These are phyloP conservation scores for Nissolia schottii DNA, from an alignment of 306 rosid genomes.

Conservation along the genomic window DNA sequence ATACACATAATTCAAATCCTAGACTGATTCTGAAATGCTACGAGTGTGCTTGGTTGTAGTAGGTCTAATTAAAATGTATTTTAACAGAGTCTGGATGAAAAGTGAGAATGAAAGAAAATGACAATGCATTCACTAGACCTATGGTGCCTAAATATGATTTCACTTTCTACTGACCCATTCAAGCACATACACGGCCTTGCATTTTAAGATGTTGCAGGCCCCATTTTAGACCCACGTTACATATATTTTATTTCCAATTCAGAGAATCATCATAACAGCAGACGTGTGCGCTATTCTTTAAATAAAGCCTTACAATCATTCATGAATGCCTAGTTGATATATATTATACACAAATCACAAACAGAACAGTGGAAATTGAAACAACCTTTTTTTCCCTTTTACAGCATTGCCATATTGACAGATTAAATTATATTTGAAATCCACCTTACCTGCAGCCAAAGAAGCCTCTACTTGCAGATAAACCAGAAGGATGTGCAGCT, in stretches of 20 bases:
- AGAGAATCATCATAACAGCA: neutral
- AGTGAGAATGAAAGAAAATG: neutral
- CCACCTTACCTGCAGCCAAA: constrained; percentile 84
- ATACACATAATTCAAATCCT: neutral
- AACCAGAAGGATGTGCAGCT: constrained; percentile 98
- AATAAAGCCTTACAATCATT: neutral
- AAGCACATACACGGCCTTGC: neutral
- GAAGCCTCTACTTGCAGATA: constrained; percentile 91
- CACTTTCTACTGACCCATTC: neutral
- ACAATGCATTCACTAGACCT: neutral
- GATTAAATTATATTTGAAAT: neutral
- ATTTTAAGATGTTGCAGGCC: neutral
- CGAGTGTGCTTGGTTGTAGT: neutral
- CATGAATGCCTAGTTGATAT: neutral
- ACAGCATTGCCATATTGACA: neutral
- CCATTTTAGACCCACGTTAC: neutral
- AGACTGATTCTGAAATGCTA: neutral
- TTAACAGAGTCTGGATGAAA: neutral
- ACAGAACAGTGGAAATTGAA: neutral
- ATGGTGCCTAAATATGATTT: neutral
- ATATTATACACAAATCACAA: neutral
- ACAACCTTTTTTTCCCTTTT: neutral
- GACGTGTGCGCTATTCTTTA: neutral
- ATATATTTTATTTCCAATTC: neutral
- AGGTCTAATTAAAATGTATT: neutral